phyloP scores from a whole-genome alignment of 352 stramenopile species.

The Pythium rishiriense region DNA sequence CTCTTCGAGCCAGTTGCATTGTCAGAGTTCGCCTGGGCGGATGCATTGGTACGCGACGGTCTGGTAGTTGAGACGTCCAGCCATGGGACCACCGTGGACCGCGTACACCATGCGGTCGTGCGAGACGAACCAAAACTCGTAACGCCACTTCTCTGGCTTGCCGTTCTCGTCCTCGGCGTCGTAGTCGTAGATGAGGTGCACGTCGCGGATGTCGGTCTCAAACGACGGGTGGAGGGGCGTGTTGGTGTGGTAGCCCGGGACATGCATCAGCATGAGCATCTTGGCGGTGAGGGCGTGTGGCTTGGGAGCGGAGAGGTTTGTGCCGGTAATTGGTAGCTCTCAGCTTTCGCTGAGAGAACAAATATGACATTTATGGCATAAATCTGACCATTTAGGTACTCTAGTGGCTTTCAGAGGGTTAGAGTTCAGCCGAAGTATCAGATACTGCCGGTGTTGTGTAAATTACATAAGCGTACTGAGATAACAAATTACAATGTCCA shows the following conservation, averaged over 20 bases:
- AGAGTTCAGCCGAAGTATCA: no score
- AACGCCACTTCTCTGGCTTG: constrained; percentile 56
- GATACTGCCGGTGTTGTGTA: no score
- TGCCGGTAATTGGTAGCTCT: no score
- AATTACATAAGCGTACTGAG: no score
- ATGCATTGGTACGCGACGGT: constrained; percentile 59
- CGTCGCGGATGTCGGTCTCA: constrained; percentile 53
- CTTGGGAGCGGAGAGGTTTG: background rate
- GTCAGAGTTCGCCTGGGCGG: constrained; percentile 50
- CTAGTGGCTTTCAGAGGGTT: no score
- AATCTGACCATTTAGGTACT: no score
- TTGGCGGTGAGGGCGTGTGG: background rate
- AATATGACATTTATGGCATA: no score
- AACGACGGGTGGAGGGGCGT: constrained; percentile 54
- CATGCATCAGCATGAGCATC: constrained; percentile 17
- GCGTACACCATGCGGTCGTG: constrained; percentile 56
- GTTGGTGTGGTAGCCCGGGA: constrained; percentile 60
- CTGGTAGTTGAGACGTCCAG: constrained; percentile 57
- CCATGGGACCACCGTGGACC: constrained; percentile 58
- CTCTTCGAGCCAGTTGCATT: constrained; percentile 66
- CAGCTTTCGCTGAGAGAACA: no score
- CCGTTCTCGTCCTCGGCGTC: constrained; percentile 39
- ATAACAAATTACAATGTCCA: no score
- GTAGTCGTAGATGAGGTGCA: constrained; percentile 60
- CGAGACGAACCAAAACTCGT: constrained; percentile 66